Evolutionary conservation across 2,329 filamentous ascomycete species (phyloP).

Genomic region (Colletotrichum theobromicola): DNA sequence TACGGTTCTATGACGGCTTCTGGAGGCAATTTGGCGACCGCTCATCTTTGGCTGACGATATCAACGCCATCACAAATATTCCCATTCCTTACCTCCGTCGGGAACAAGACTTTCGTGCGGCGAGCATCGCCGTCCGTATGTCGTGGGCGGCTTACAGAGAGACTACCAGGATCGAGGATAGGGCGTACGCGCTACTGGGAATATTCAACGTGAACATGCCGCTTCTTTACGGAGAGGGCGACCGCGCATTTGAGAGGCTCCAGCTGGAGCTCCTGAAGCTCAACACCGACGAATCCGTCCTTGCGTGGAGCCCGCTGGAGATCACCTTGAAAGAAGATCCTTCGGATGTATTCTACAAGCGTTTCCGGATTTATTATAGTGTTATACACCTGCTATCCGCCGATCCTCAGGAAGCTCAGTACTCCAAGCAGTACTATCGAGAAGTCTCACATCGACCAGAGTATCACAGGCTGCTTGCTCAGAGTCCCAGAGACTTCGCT

Average conservation of each 20-base stretch:
- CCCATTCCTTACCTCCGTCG: not conserved
- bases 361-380: not conserved
- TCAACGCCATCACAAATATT: conserved; percentile 30
- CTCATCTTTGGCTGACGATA: conserved; percentile 25
- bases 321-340: conserved; percentile 18
- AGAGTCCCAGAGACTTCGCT: not conserved
- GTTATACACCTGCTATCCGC: not conserved
- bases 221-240: conserved; percentile 32
- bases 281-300: conserved; percentile 18
- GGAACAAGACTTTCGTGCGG: not conserved
- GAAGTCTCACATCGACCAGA: not conserved
- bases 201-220: conserved; percentile 33
- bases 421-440: not conserved
- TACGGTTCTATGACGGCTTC: conserved; percentile 25
- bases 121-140: conserved; percentile 26
- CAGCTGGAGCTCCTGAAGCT: conserved; percentile 28
- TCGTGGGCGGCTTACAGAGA: conserved; percentile 30
- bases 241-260: conserved; percentile 26
- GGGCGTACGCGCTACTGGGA: conserved; percentile 32
- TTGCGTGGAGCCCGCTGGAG: conserved; percentile 16
- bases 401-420: not conserved
- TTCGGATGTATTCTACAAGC: not conserved
- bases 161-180: conserved; percentile 28
- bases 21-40: conserved; percentile 19
- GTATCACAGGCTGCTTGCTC: not conserved